Evolutionary conservation across 2,329 filamentous ascomycete species (phyloP).

Genomic region (Drechslera avenae): DNA sequence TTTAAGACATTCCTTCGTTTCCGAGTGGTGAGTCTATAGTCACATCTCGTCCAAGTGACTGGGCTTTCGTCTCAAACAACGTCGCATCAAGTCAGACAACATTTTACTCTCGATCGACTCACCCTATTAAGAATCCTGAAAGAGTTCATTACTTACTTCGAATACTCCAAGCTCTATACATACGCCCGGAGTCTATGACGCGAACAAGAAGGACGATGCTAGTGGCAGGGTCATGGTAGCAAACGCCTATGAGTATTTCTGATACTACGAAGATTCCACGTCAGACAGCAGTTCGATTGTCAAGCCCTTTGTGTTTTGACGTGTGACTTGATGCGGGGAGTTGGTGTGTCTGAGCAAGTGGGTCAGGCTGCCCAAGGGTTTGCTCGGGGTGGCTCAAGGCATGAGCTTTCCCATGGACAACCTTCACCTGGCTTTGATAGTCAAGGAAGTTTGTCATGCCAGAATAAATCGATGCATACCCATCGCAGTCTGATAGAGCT

Average conservation of each 20-base stretch:
- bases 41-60: too few species aligned
- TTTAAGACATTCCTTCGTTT: too few species aligned
- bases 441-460: slow-evolving; percentile 8
- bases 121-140: too few species aligned
- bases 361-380: slow-evolving; percentile 38
- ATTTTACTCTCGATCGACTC: too few species aligned
- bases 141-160: not conserved
- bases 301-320: slow-evolving; percentile 4
- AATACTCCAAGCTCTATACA: not conserved
- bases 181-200: not conserved
- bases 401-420: slow-evolving; percentile 25
- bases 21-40: too few species aligned
- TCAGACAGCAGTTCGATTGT: not conserved
- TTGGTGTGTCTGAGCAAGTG: slow-evolving; percentile 33
- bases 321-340: slow-evolving; percentile 20
- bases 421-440: slow-evolving; percentile 16
- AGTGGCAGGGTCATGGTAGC: not conserved
- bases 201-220: not conserved
- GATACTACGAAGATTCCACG: slow-evolving; percentile 14
- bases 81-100: too few species aligned
- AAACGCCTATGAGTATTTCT: slow-evolving; percentile 4
- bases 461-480: slow-evolving; percentile 11
- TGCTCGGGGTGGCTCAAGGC: slow-evolving; percentile 36
- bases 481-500: slow-evolving; percentile 20
- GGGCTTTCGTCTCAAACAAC: too few species aligned